These are phyloP conservation scores for Starmerella vaccinii DNA, from an alignment of 805 yeast species.

Conservation along the genomic window DNA sequence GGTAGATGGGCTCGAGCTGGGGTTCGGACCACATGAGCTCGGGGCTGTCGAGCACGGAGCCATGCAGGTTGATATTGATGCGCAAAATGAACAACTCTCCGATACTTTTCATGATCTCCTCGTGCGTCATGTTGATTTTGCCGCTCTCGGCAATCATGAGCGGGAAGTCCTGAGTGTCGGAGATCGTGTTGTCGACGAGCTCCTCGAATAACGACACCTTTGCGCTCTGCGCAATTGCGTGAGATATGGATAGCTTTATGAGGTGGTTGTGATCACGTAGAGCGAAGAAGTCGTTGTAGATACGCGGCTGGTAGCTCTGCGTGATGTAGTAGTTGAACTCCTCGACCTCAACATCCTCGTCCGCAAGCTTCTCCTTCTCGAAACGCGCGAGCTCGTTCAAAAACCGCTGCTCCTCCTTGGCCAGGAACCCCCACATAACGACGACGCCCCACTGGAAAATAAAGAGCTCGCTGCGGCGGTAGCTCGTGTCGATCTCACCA, in stretches of 20 bases:
- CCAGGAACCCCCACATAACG: slow-evolving; percentile 90
- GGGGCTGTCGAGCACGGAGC: slow-evolving; percentile 79
- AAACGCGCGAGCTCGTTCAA: slow-evolving; percentile 77
- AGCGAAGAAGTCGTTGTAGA: slow-evolving; percentile 91
- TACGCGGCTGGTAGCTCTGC: slow-evolving; percentile 87
- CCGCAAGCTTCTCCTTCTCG: slow-evolving; percentile 79
- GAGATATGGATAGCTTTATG: slow-evolving; percentile 86
- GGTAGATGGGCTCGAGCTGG: slow-evolving; percentile 92
- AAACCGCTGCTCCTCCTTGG: slow-evolving; percentile 72
- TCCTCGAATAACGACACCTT: slow-evolving; percentile 94
- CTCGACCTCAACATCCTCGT: slow-evolving; percentile 86
- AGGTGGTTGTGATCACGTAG: slow-evolving; percentile 79
- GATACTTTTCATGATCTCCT: slow-evolving; percentile 92
- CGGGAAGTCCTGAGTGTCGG: slow-evolving; percentile 94
- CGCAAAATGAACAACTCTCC: slow-evolving; percentile 85
- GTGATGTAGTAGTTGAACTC: slow-evolving; percentile 94
- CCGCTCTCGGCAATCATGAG: slow-evolving; percentile 92
- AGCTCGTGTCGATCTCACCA: slow-evolving; percentile 86
- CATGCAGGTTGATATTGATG: slow-evolving; percentile 37
- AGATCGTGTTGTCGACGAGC: slow-evolving; percentile 90
- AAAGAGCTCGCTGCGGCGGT: slow-evolving; percentile 78
- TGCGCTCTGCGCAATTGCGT: slow-evolving; percentile 91
- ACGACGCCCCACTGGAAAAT: slow-evolving; percentile 95
- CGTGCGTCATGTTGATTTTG: slow-evolving; percentile 86
- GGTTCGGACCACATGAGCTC: slow-evolving; percentile 99